Evolutionary conservation across 2,329 filamentous ascomycete species (phyloP), one percentile per base, ranked within the genome.

Genomic region (Ophiostoma sp.): DNA sequence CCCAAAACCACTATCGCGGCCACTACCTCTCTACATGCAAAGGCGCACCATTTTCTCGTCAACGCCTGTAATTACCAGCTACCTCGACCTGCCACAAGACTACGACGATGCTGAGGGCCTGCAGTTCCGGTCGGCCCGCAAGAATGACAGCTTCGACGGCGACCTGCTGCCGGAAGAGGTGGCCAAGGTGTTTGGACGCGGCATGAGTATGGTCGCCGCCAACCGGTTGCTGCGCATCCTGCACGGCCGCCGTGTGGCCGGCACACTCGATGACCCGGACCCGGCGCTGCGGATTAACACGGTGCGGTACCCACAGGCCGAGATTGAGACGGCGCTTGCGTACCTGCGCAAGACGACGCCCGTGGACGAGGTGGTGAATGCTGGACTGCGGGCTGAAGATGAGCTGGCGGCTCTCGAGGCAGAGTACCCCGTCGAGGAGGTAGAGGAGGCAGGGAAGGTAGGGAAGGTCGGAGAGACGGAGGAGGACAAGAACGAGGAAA

Each of bases 231-330:
- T 90, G 67, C 80, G 81, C 68, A 85, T 89, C 67, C 77, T 89
- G 15, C 88, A 90, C 75, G 88, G 87, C 10, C 83, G 87, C 48
- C 82, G 88, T 57, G 86, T 90, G 31, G 86, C 87, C 8, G 88
- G 88, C 44, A 89, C 87, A 3, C 79, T 90, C 60, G 83, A 87
- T 13, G 87, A 90, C 75, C 87, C 87, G 2, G 87, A 90, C 75
- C 87, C 87, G 2, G 79, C 78, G 4, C 81, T 85, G 67, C 78
- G 78, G 48, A 73, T 78, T 35, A 83, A 86, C 73, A 87, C 85
- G 36, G 78, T 77, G 1, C 75, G 77, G 11, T 88, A 80, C 73
- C 78, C 78, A 10, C 69, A 77, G 2, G 72, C 77, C 1, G 81
- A 86, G 71, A 78, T 83, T 20, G 76, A 78, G 20, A 80, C 75